Percentiles rank a stretch among this genome's conserved stretches.
Conservation (phyloP, 2,329 filamentous ascomycete genomes). For the Trichoderma lentiforme region DNA sequence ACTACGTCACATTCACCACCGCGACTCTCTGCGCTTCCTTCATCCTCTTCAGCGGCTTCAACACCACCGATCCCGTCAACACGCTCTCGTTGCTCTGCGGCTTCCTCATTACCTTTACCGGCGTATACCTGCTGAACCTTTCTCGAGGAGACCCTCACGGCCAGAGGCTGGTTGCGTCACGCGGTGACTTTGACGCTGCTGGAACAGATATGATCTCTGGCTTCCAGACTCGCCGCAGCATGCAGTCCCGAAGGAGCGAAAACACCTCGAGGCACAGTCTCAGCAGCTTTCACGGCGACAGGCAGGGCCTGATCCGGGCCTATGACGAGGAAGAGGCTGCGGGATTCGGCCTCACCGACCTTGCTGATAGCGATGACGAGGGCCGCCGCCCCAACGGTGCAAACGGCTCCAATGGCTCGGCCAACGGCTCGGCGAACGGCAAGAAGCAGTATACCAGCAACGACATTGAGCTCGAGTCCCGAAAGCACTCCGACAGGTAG, state of each 20-base stretch:
- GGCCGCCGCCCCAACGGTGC: constrained; percentile 24
- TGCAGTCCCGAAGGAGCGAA: constrained; percentile 81
- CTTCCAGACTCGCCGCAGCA: constrained; percentile 84
- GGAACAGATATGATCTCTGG: constrained; percentile 90
- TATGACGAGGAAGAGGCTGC: constrained; percentile 81
- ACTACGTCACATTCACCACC: constrained; percentile 97
- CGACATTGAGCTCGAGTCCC: constrained; percentile 51
- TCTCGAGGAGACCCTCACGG: constrained; percentile 88
- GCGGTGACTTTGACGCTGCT: constrained; percentile 67
- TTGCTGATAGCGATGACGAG: constrained; percentile 71
- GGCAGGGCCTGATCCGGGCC: constrained; percentile 78
- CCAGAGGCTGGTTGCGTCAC: constrained; percentile 59
- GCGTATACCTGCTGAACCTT: constrained; percentile 94
- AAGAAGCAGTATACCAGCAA: constrained; percentile 38
- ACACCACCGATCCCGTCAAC: constrained; percentile 87
- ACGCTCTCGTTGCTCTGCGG: constrained; percentile 89
- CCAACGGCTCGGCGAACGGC: constrained; percentile 42
- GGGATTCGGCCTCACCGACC: constrained; percentile 72
- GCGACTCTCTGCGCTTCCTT: constrained; percentile 92
- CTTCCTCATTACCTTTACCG: constrained; percentile 91
- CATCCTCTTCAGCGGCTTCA: constrained; percentile 93
- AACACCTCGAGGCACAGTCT: constrained; percentile 62
- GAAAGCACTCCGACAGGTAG: constrained; percentile 40
- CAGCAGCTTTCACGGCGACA: constrained; percentile 64
- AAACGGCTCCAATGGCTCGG: constrained; percentile 34